Percentiles rank a stretch among this genome's conserved stretches.
Evolutionary conservation across 192 early-diverging fungal genomes (phyloP).

Genomic region (Diversispora eburnea): DNA sequence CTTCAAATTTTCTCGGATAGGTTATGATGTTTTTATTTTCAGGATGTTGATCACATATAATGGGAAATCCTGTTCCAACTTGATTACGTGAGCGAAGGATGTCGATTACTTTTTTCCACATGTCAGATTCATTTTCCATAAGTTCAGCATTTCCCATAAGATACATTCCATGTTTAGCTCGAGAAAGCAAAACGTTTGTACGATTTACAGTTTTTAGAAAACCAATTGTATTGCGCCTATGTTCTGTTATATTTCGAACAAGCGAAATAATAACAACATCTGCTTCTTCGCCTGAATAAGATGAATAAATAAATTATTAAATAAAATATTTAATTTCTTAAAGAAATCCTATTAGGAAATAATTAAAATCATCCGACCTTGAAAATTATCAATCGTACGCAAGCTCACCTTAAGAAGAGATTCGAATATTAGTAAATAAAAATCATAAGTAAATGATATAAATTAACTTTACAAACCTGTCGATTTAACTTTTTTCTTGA

Average conservation of each 20-base stretch:
- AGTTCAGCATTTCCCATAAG: constrained; percentile 48
- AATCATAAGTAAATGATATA: not conserved
- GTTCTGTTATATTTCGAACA: constrained; percentile 33
- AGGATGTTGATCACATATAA: constrained; percentile 49
- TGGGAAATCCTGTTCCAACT: constrained; percentile 43
- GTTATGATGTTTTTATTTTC: constrained; percentile 31
- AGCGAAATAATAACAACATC: constrained; percentile 45
- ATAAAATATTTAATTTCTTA: no score
- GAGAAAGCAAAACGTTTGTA: constrained; percentile 53
- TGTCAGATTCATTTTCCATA: constrained; percentile 27
- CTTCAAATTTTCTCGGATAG: constrained; percentile 30
- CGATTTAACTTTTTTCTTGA: not conserved
- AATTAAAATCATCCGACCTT: constrained; percentile 18
- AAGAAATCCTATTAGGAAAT: no score
- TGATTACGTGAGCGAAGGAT: constrained; percentile 32
- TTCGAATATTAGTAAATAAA: not conserved
- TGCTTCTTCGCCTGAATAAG: constrained; percentile 32
- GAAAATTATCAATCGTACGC: constrained; percentile 47
- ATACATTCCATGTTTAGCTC: constrained; percentile 59
- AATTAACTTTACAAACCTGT: not conserved
- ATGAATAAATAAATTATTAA: no score
- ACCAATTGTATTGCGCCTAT: constrained; percentile 38
- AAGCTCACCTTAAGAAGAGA: constrained; percentile 31
- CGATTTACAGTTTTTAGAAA: constrained; percentile 56
- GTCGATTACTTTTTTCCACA: constrained; percentile 45